These are phyloP conservation scores for Veloporphyrellus conicus DNA, from an alignment of 1,284 basidiomycete genomes.

Conservation along the genomic window DNA sequence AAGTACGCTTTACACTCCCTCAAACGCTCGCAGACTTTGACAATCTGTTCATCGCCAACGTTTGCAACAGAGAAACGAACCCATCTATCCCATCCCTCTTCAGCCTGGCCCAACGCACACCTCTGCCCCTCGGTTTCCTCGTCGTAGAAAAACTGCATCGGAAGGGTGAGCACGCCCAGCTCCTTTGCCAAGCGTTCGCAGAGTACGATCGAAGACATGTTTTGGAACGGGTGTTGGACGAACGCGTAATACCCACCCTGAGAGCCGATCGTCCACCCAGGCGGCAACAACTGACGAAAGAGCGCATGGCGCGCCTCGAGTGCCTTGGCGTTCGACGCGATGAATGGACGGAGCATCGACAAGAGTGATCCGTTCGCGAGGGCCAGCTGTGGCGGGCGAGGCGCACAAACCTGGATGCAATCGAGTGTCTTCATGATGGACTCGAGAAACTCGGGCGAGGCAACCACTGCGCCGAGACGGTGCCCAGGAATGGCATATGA, in stretches of 20 bases:
- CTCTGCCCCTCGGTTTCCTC: no score
- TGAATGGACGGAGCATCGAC: constrained; percentile 46
- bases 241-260: constrained; percentile 76
- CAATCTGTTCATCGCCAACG: constrained; percentile 60
- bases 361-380: constrained; percentile 28
- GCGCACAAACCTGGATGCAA: constrained; percentile 77
- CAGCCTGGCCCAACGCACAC: constrained; percentile 21
- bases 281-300: constrained; percentile 50
- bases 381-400: constrained; percentile 66
- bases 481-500: constrained; percentile 84
- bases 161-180: constrained; percentile 65
- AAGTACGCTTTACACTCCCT: constrained; percentile 36
- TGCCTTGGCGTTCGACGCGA: constrained; percentile 47
- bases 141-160: constrained; percentile 62
- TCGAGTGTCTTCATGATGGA: constrained; percentile 67
- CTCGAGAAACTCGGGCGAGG: constrained; percentile 53
- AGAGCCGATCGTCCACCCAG: constrained; percentile 58
- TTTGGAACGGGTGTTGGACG: constrained; percentile 65
- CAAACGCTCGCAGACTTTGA: constrained; percentile 57
- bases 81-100: constrained; percentile 48
- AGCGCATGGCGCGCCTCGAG: constrained; percentile 56
- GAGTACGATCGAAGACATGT: constrained; percentile 49
- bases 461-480: constrained; percentile 75
- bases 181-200: constrained; percentile 57
- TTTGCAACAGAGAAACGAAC: constrained; percentile 82